These are phyloP conservation scores for Quercus dentata DNA, from an alignment of 306 rosid species.

Conservation along the genomic window DNA sequence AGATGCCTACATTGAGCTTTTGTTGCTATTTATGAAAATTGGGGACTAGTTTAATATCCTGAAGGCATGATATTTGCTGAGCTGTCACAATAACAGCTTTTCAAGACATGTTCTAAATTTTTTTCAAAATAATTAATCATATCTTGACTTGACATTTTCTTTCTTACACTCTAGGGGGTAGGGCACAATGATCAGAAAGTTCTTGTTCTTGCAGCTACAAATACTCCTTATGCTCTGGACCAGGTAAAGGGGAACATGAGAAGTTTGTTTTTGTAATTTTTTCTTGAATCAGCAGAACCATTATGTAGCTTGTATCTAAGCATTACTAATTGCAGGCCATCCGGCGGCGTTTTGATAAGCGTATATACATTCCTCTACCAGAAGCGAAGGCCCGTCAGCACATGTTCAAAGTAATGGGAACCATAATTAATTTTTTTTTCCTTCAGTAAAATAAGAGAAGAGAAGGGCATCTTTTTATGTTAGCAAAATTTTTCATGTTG, in stretches of 20 bases:
- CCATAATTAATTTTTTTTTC: constrained; percentile 13
- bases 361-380: constrained; percentile 97
- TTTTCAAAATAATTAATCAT: neutral
- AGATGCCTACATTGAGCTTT: neutral
- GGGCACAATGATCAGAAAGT: constrained; percentile 93
- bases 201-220: constrained; percentile 99
- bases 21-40: neutral
- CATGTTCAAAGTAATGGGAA: constrained; percentile 78
- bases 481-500: neutral
- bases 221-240: constrained; percentile 95
- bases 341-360: constrained; percentile 97
- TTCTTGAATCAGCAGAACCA: constrained; percentile 1
- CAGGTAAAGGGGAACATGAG: constrained; percentile 56
- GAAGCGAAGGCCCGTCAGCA: constrained; percentile 93
- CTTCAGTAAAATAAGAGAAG: neutral
- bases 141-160: constrained; percentile 17
- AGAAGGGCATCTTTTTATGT: neutral
- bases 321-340: constrained; percentile 67
- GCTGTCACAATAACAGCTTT: too few relatives aligned
- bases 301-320: constrained; percentile 25
- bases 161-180: constrained; percentile 66
- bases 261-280: constrained; percentile 6
- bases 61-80: too few relatives aligned
- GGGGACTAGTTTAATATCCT: neutral
- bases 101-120: neutral